Evolutionary conservation across 2,329 filamentous ascomycete genomes (phyloP).

Genomic region (Fusarium citri): DNA sequence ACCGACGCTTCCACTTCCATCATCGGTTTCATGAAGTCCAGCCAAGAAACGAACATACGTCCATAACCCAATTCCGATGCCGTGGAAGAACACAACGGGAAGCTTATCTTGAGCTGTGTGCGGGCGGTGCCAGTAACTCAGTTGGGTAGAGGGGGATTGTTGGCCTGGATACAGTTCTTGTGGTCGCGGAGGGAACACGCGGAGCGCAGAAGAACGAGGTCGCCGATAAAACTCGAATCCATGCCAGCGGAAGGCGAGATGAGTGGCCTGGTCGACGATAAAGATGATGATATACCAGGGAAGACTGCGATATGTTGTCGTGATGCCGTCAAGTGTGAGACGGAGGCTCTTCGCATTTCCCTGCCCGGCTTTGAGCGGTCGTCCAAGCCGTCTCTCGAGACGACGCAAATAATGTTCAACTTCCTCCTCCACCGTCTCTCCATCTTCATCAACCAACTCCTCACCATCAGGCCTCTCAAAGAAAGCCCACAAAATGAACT

Average conservation of each 20-base stretch:
- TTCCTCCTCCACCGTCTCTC: slow-evolving; percentile 53
- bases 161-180: slow-evolving; percentile 59
- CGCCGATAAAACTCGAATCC: slow-evolving; percentile 66
- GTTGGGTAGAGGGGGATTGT: slow-evolving; percentile 59
- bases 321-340: slow-evolving; percentile 73
- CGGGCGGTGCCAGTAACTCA: slow-evolving; percentile 75
- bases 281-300: slow-evolving; percentile 72
- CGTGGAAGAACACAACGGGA: slow-evolving; percentile 76
- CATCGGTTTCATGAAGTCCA: slow-evolving; percentile 56
- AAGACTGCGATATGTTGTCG: slow-evolving; percentile 70
- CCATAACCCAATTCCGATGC: slow-evolving; percentile 75
- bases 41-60: slow-evolving; percentile 70
- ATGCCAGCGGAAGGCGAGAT: slow-evolving; percentile 57
- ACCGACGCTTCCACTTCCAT: slow-evolving; percentile 61
- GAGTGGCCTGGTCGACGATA: slow-evolving; percentile 64
- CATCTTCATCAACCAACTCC: slow-evolving; percentile 30
- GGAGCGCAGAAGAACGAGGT: slow-evolving; percentile 38
- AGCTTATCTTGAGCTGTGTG: slow-evolving; percentile 62
- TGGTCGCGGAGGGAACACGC: slow-evolving; percentile 69
- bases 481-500: slow-evolving; percentile 77
- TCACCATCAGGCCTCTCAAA: slow-evolving; percentile 59
- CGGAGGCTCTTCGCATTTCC: slow-evolving; percentile 68
- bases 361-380: slow-evolving; percentile 63
- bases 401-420: slow-evolving; percentile 61
- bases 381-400: slow-evolving; percentile 66